Evolutionary conservation across 345 rosid genomes (phyloP), one percentile per base, ranked within the genome.

Genomic region (Cardamine resedifolia): DNA sequence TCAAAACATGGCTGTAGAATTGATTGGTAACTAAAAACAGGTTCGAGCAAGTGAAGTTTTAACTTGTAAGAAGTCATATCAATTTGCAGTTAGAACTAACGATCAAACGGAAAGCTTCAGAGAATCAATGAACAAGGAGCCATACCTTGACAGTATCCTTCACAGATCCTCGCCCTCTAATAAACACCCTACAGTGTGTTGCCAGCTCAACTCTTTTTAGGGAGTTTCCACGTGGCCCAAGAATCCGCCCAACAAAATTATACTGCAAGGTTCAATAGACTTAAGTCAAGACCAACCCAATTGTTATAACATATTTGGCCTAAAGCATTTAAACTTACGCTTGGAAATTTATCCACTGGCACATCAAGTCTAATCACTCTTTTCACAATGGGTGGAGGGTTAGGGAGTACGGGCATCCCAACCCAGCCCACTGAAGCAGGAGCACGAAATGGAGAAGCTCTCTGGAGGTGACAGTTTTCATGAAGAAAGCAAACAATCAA

Each of bases 171-270:
- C 85, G 82, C 72, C 99, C 98, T 80, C 96, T 87, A 58, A 91
- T 91, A 71, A 83, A 91, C 53, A 95, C 96, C 78, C 93, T 83
- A 72, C 99, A 91, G 23, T 85, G 86, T 21, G 93, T 89, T 85
- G 82, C 30, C 31, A 88, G 86, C 77, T 95, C 99, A 53, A 91
- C 88, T 83, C 97, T 85, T 83, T 95, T 95, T 41, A 95, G 81
- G 68, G 97, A 95, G 80, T 95, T 91, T 41, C 99, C 99, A 16
- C 99, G 88, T n/a, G 99, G 97, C 67, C 97, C 98, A 78, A 95
- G 81, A 78, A 95, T 85, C 68, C 96, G 83, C 27, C 99, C 99
- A 65, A 91, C 97, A 81, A 95, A 95, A 75, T 95, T 89, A 64
- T 81, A 91, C 97, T 95, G 92, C 48, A 81, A 73, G 19, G 64